Base-by-base conservation (phyloP, 768 basidiomycete genomes). In the Zangia roseola region DNA sequence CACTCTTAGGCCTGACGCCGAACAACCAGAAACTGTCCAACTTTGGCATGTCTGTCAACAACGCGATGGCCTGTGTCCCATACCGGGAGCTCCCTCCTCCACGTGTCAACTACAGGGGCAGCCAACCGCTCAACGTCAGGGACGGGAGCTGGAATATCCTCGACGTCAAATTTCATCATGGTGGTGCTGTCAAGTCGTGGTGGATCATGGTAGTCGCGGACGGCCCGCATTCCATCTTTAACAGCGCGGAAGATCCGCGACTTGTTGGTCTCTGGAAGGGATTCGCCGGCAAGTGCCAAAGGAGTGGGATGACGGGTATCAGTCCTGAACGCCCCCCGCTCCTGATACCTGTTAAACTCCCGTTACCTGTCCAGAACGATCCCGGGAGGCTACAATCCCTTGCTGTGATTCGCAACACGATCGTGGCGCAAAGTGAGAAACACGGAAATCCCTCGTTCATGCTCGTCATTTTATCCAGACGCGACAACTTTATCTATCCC, bases 131-230 rank as follows among this genome's bases (percentile, higher is more conserved):
- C 3, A 74, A 67, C 13, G 76, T 81, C 6, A 68, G 58, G 30
- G 79, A 84, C 26, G 91, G 83, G 1, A 77, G 79, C 33, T 92
- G 90, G 90, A 91, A 91, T 53, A 83, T 91, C 44, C 62, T 84
- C 28, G 74, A 84, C 20, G 83, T 86, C 45, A 81, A 82, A 58
- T 90, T 92, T 58, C 80, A 83, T 28, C 60, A 57, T 0, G 81
- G 80, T 1, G 84, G 74, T 0, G 57, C 46, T 2, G 72, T 88
- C 16, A 33, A 63, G 9, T 74, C 72, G 28, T 91, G 87, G 85
- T 83, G 81, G 68, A 80, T 90, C 9, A 60, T 92, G 1, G 75
- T 84, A 8, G 73, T 92, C 19, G 67, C 72, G 20, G 88, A 89
- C 16, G 73, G 76, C 10, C 39, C n/a, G n/a, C n/a, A 41, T 0